Percentiles rank a stretch among this genome's conserved stretches.
Conservation (phyloP, 2,329 filamentous ascomycete genomes). For the Didymosphaeria variabile region DNA sequence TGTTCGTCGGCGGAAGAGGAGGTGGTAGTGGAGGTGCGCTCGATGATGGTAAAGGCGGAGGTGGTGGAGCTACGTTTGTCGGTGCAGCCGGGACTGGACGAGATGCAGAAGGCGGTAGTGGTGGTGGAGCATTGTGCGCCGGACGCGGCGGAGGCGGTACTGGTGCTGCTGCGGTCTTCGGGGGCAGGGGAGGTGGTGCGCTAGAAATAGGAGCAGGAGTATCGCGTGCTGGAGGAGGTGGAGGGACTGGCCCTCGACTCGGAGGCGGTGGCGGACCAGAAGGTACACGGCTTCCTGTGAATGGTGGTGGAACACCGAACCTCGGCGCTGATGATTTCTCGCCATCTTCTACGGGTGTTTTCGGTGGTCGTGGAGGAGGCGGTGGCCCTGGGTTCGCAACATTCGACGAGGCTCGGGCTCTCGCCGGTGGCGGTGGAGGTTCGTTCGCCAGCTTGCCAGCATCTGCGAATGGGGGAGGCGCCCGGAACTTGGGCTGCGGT, state of each 20-base stretch:
- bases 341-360: conserved; percentile 69
- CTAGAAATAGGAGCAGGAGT: conserved; percentile 45
- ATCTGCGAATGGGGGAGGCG: conserved; percentile 87
- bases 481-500: conserved; percentile 76
- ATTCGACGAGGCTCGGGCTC: conserved; percentile 60
- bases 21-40: conserved; percentile 36
- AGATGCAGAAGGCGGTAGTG: conserved; percentile 39
- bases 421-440: conserved; percentile 56
- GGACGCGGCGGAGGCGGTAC: conserved; percentile 69
- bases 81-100: conserved; percentile 40
- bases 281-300: conserved; percentile 68
- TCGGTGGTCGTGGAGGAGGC: conserved; percentile 67
- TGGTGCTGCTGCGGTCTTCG: conserved; percentile 52
- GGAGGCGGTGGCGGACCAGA: conserved; percentile 78
- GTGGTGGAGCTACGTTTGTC: conserved; percentile 32
- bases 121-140: conserved; percentile 40
- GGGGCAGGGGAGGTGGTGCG: conserved; percentile 47
- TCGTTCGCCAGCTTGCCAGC: conserved; percentile 82
- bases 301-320: conserved; percentile 83
- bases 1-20: conserved; percentile 29
- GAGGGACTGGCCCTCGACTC: conserved; percentile 73
- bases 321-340: conserved; percentile 63
- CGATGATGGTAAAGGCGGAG: conserved; percentile 31
- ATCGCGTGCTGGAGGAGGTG: conserved; percentile 57
- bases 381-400: conserved; percentile 67